A percentile compares a stretch with the other conserved stretches of the same genome.
Conservation (phyloP, 164 flowering plant species). For the Nymphaea colorata region DNA sequence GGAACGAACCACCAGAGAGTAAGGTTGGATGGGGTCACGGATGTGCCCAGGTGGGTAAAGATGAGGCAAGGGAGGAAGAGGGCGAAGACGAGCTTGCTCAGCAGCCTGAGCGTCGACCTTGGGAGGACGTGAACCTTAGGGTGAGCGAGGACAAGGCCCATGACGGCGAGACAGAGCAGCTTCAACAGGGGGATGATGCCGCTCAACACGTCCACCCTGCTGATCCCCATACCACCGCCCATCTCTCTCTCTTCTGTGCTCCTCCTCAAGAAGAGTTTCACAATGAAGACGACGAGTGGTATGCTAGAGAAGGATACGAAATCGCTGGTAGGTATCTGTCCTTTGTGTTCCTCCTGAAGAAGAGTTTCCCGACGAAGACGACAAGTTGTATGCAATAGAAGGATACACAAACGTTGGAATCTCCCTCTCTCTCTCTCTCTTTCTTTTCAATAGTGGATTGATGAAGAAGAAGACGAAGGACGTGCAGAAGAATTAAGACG, state of each 20-base stretch:
- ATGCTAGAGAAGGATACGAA: too few species aligned
- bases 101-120: conserved; percentile 64
- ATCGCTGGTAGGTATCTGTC: too few species aligned
- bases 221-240: conserved; percentile 4
- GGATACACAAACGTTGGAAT: too few species aligned
- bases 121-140: conserved; percentile 53
- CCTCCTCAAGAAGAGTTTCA: conserved; percentile 3
- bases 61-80: conserved; percentile 79
- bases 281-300: not conserved
- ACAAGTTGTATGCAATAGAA: too few species aligned
- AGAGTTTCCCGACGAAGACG: too few species aligned
- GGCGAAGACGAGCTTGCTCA: conserved; percentile 89
- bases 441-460: too few species aligned
- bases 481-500: too few species aligned
- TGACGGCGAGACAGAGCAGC: conserved; percentile 51
- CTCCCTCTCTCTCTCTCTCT: too few species aligned
- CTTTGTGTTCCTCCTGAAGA: too few species aligned
- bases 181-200: conserved; percentile 72
- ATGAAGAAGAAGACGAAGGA: too few species aligned
- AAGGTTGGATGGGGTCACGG: conserved; percentile 41
- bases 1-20: conserved; percentile 86
- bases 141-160: conserved; percentile 67
- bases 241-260: conserved; percentile 3
- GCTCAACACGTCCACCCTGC: conserved; percentile 18
- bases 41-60: conserved; percentile 63